A percentile compares a stretch with the other conserved stretches of the same genome.
Evolutionary conservation across 805 yeast genomes (phyloP).

Genomic region (Torulaspora maleeae): DNA sequence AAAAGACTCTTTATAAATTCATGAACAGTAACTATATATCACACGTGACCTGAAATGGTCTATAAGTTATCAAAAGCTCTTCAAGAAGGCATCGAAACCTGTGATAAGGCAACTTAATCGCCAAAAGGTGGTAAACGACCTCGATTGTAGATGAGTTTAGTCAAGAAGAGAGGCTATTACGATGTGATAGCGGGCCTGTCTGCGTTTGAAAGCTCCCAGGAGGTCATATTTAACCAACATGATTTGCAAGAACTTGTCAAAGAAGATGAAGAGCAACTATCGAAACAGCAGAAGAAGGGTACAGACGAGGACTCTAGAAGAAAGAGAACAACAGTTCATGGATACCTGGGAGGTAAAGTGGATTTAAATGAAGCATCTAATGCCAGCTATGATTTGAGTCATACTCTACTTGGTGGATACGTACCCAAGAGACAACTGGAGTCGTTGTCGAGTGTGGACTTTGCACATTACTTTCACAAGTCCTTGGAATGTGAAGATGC

Average conservation of each 20-base stretch:
- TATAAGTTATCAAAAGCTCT: neutral
- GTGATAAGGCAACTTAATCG: neutral
- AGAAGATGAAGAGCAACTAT: conserved; percentile 25
- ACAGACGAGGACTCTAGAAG: conserved; percentile 15
- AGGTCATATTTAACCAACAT: conserved; percentile 22
- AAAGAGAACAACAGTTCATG: conserved; percentile 27
- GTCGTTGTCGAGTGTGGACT: conserved; percentile 32
- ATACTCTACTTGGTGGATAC: conserved; percentile 33
- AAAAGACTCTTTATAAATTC: too few species aligned
- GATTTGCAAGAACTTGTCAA: conserved; percentile 27
- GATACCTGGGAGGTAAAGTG: conserved; percentile 31
- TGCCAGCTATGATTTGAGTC: conserved; percentile 29
- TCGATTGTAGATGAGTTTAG: neutral
- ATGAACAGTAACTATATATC: neutral
- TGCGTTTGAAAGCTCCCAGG: conserved; percentile 31
- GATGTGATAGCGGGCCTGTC: conserved; percentile 32
- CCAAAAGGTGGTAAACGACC: neutral
- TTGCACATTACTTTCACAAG: conserved; percentile 33
- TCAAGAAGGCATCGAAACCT: neutral
- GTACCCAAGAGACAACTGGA: conserved; percentile 34
- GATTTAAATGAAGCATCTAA: conserved; percentile 24
- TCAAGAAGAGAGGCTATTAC: conserved; percentile 24
- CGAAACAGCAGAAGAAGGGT: conserved; percentile 18
- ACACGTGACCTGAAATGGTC: neutral
- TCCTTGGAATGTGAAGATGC: conserved; percentile 30